These are phyloP conservation scores for Diospyros kaki DNA, from an alignment of 148 eudicot genomes.

Conservation along the genomic window DNA sequence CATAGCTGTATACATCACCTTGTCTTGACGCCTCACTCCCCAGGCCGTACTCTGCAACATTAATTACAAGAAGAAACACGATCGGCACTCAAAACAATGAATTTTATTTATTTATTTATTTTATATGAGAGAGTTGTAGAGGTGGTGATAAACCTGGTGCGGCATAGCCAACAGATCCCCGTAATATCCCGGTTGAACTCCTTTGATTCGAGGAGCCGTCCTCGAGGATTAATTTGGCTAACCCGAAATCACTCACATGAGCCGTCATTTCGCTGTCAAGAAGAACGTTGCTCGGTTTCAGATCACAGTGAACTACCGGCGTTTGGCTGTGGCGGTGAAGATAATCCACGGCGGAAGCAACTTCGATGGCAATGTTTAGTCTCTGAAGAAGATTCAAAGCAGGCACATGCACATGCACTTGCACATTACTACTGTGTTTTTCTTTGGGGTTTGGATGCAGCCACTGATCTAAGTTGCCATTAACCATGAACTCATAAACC, in stretches of 20 bases:
- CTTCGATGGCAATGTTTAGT: slow-evolving; percentile 1
- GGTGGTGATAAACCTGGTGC: background rate
- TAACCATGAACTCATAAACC: slow-evolving; percentile 1
- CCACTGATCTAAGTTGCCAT: slow-evolving; percentile 9
- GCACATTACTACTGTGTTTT: background rate
- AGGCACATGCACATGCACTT: background rate
- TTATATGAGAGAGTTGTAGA: background rate
- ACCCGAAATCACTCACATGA: slow-evolving; percentile 2
- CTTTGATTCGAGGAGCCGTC: background rate
- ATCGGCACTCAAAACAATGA: background rate
- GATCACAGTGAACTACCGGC: background rate
- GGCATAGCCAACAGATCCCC: background rate
- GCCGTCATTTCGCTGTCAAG: background rate
- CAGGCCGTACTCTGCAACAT: slow-evolving; percentile 7
- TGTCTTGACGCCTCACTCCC: background rate
- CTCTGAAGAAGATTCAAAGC: background rate
- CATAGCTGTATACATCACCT: slow-evolving; percentile 18
- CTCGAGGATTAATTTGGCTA: background rate
- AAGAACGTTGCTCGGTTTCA: too few species aligned
- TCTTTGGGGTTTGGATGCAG: background rate
- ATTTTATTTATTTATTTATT: too few species aligned
- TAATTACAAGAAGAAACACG: too few species aligned
- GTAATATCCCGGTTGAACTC: background rate
- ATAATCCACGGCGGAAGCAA: background rate
- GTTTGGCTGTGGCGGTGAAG: background rate